Evolutionary conservation across 2,329 filamentous ascomycete species (phyloP).

Genomic region (Curvularia sp.): DNA sequence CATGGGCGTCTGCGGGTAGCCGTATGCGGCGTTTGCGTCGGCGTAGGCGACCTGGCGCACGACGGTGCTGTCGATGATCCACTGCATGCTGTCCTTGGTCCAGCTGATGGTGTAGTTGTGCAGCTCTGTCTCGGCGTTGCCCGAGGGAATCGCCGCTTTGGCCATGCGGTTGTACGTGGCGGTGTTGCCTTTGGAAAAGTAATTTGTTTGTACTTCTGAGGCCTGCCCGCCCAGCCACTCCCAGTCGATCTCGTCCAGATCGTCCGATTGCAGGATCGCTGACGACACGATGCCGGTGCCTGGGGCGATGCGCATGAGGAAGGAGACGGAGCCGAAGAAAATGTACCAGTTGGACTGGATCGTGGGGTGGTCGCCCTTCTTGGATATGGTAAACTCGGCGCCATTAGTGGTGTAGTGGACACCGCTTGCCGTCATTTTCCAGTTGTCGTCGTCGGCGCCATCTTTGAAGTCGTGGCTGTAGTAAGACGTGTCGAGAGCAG

Average conservation of each 20-base stretch:
- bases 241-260: conserved; percentile 88
- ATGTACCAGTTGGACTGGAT: conserved; percentile 82
- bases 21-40: conserved; percentile 60
- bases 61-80: conserved; percentile 70
- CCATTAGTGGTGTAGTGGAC: conserved; percentile 56
- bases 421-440: conserved; percentile 49
- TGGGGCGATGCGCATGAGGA: conserved; percentile 76
- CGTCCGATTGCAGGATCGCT: conserved; percentile 83
- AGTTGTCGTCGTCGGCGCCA: conserved; percentile 35
- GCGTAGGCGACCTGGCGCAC: conserved; percentile 67
- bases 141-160: conserved; percentile 59
- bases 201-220: conserved; percentile 73
- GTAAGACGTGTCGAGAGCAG: conserved; percentile 46
- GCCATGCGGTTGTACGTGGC: conserved; percentile 71
- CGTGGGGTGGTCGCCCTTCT: conserved; percentile 64
- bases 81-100: conserved; percentile 69
- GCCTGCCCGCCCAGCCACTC: conserved; percentile 76
- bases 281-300: conserved; percentile 80
- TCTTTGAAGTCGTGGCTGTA: conserved; percentile 51
- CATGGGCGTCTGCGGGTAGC: conserved; percentile 79
- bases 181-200: conserved; percentile 62
- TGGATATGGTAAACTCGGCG: conserved; percentile 59
- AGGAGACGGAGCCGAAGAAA: conserved; percentile 82
- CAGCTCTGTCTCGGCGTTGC: conserved; percentile 59
- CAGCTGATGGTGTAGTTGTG: conserved; percentile 75